phyloP scores from a whole-genome alignment of 345 rosid genomes.

The Aegle marmelos region DNA sequence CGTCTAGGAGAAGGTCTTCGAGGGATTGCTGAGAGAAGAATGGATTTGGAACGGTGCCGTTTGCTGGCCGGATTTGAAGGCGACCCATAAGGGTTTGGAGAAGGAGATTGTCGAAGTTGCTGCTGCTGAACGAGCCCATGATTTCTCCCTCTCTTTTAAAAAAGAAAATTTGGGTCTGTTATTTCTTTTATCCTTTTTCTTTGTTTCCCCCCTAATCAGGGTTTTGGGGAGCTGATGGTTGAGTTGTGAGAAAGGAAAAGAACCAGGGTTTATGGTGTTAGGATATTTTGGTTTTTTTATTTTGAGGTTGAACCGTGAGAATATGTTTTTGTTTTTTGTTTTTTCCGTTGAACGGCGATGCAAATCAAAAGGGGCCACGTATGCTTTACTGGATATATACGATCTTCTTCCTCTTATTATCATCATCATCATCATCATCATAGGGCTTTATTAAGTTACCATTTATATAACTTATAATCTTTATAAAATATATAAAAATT shows the following conservation, averaged over 20 bases:
- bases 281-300: not conserved
- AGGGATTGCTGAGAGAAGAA: constrained; percentile 62
- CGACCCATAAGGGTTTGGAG: constrained; percentile 82
- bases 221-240: constrained; percentile 11
- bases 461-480: too few relatives aligned
- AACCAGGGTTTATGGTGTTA: not conserved
- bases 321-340: too few relatives aligned
- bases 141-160: not conserved
- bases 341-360: not conserved
- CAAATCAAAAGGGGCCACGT: not conserved
- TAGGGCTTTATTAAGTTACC: too few relatives aligned
- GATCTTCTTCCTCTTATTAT: not conserved
- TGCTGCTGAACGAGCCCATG: constrained; percentile 58
- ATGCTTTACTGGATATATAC: not conserved
- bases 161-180: too few relatives aligned
- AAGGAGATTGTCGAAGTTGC: constrained; percentile 65
- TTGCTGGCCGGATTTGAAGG: constrained; percentile 72
- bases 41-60: constrained; percentile 21
- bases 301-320: too few relatives aligned
- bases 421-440: too few relatives aligned
- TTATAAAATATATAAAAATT: too few relatives aligned
- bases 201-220: not conserved
- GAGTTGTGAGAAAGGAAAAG: not conserved
- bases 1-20: constrained; percentile 74
- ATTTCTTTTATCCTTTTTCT: not conserved